Conservation (phyloP, 2,329 filamentous ascomycete genomes). For the Rutstroemia sp. region DNA sequence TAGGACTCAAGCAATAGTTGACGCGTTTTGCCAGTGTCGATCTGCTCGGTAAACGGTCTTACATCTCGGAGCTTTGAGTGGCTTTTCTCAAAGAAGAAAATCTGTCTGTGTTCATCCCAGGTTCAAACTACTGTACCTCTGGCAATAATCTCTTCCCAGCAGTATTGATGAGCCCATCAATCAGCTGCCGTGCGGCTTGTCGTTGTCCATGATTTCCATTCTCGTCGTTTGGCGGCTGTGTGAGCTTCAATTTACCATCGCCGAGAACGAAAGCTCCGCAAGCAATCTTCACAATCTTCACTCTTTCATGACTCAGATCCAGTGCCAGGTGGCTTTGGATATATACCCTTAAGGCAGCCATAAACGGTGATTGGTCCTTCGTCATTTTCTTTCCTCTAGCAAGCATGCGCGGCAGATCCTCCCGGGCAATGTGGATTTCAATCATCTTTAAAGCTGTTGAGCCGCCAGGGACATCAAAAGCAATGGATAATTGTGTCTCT, state of each 20-base stretch:
- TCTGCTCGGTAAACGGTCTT: too few relatives aligned
- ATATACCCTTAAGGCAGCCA: slow-evolving; percentile 33
- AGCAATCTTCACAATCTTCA: slow-evolving; percentile 34
- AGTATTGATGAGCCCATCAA: slow-evolving; percentile 17
- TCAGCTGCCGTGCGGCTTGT: slow-evolving; percentile 18
- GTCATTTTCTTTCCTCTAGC: slow-evolving; percentile 18
- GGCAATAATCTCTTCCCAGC: slow-evolving; percentile 15
- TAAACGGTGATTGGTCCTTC: slow-evolving; percentile 30
- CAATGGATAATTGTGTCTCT: slow-evolving; percentile 22
- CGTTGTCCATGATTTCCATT: slow-evolving; percentile 15
- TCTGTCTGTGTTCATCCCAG: neutral
- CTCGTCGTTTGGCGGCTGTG: slow-evolving; percentile 10
- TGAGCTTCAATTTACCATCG: slow-evolving; percentile 36
- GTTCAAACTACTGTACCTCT: neutral
- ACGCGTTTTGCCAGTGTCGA: too few relatives aligned
- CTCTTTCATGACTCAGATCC: slow-evolving; percentile 32
- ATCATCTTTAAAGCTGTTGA: slow-evolving; percentile 32
- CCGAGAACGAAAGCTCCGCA: slow-evolving; percentile 36
- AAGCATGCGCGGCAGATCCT: slow-evolving; percentile 32
- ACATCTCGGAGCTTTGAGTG: too few relatives aligned
- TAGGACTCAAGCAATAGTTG: too few relatives aligned
- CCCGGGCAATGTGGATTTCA: slow-evolving; percentile 34
- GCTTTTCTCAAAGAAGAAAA: too few relatives aligned
- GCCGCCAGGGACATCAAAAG: slow-evolving; percentile 24
- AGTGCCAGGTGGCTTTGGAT: slow-evolving; percentile 35